A percentile compares a stretch with the other conserved stretches of the same genome.
Evolutionary conservation across 495 filamentous ascomycete species (phyloP).

Genomic region (Talaromyces stipitatus): DNA sequence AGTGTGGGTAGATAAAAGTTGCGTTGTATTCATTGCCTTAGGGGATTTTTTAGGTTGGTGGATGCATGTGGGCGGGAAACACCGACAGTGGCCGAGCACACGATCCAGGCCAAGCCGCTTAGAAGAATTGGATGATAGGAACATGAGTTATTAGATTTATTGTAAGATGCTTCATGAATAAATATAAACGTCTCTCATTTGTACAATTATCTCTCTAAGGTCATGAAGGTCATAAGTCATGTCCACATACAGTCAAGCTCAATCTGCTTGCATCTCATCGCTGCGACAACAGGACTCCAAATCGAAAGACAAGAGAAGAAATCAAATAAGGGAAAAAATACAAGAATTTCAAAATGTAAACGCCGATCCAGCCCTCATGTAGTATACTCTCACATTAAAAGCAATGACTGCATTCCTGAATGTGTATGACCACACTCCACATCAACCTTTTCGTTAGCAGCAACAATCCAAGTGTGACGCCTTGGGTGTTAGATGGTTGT

Average conservation of each 20-base stretch:
- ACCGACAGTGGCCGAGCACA: neutral
- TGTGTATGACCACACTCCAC: neutral
- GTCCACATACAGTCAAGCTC: slow-evolving; percentile 5
- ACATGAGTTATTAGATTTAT: too few relatives aligned
- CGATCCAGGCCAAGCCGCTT: neutral
- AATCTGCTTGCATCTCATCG: neutral
- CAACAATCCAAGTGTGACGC: slow-evolving; percentile 6
- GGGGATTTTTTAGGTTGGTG: neutral
- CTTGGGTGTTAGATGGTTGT: neutral
- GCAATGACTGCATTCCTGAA: neutral
- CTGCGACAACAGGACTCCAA: neutral
- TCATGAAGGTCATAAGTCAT: slow-evolving; percentile 6
- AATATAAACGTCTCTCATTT: neutral
- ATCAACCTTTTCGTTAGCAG: neutral
- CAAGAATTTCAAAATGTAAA: neutral
- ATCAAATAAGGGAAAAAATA: neutral
- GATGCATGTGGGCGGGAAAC: neutral
- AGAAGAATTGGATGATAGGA: too few relatives aligned
- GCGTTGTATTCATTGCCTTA: neutral
- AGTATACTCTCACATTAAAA: neutral
- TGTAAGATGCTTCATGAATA: too few relatives aligned
- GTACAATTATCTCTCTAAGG: slow-evolving; percentile 2
- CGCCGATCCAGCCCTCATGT: neutral
- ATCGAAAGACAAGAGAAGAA: neutral
- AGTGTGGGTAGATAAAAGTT: neutral